These are phyloP conservation scores for Oryza glaberrima DNA, from an alignment of 176 grass and related monocot species.

Conservation along the genomic window DNA sequence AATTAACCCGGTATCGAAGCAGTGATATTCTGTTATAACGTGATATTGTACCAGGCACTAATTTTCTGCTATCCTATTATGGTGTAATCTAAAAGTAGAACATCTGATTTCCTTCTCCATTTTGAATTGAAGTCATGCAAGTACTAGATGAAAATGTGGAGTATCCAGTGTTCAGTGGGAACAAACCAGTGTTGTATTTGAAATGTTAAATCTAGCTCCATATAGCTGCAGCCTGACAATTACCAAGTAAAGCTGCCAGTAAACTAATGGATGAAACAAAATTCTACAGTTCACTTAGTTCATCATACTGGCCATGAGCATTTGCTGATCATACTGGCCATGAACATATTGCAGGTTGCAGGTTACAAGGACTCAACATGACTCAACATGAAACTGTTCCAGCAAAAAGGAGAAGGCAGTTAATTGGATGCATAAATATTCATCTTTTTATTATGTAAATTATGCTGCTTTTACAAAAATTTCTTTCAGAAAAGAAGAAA, in stretches of 20 bases:
- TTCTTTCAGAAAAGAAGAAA: not conserved
- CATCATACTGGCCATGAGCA: not conserved
- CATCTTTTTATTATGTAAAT: not conserved
- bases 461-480: not conserved
- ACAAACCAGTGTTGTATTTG: not conserved
- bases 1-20: slow-evolving; percentile 32
- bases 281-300: not conserved
- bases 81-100: not conserved
- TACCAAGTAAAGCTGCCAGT: too few relatives aligned
- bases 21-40: not conserved
- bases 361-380: not conserved
- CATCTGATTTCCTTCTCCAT: not conserved
- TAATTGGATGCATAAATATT: not conserved
- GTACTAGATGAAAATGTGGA: not conserved
- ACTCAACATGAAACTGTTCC: not conserved
- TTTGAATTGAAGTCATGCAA: not conserved
- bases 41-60: not conserved
- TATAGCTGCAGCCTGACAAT: not conserved
- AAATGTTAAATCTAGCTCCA: not conserved
- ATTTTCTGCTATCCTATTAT: not conserved
- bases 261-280: not conserved
- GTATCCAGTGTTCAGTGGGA: not conserved
- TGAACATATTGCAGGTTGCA: not conserved
- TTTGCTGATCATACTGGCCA: not conserved
- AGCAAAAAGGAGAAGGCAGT: not conserved